A percentile compares a stretch with the other conserved stretches of the same genome.
Evolutionary conservation across 805 yeast genomes (phyloP).

Genomic region (Pichia rugopelliculosa): DNA sequence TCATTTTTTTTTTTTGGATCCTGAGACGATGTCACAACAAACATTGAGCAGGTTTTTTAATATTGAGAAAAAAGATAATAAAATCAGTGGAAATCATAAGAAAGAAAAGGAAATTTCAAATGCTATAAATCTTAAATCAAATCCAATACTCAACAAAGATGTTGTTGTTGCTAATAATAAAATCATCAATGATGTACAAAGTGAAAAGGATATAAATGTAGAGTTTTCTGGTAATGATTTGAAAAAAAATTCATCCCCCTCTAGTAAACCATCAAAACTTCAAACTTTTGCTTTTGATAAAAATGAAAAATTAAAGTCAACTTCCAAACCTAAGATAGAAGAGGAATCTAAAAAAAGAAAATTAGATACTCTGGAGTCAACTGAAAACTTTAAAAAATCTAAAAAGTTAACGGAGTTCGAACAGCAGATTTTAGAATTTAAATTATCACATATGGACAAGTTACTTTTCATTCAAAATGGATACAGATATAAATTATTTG

Average conservation of each 20-base stretch:
- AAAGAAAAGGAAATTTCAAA: background rate
- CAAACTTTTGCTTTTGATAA: background rate
- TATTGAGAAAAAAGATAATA: background rate
- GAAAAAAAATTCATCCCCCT: no score
- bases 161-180: background rate
- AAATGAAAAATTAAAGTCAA: no score
- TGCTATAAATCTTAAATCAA: background rate
- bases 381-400: background rate
- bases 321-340: no score
- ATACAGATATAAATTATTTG: conserved; percentile 81
- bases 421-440: conserved; percentile 64
- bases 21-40: conserved; percentile 14
- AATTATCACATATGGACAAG: conserved; percentile 53
- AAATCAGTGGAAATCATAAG: background rate
- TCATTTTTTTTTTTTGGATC: background rate
- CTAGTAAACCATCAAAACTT: conserved; percentile 3
- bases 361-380: background rate
- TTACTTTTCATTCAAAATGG: conserved; percentile 83
- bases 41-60: conserved; percentile 20
- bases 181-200: background rate
- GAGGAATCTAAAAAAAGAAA: background rate
- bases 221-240: no score
- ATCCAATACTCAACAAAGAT: background rate
- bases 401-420: conserved; percentile 67
- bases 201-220: no score